Conservation (phyloP, 2,329 filamentous ascomycete genomes). For the Aspergillus hiratsukae region DNA sequence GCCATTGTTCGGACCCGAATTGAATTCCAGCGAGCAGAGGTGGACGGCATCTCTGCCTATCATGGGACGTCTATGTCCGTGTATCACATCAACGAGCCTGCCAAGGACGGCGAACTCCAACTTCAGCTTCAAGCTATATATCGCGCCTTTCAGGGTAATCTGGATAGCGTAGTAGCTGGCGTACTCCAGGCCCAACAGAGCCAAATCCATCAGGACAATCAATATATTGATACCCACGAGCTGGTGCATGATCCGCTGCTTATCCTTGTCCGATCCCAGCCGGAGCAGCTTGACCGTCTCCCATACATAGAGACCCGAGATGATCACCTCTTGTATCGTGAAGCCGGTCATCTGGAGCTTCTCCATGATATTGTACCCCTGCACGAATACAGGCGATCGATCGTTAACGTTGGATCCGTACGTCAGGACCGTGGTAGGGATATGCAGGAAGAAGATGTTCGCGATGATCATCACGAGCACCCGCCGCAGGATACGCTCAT, state of each 20-base stretch:
- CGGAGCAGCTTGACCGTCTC: conserved; percentile 48
- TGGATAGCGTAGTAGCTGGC: conserved; percentile 39
- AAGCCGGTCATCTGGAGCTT: conserved; percentile 45
- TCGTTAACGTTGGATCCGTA: conserved; percentile 39
- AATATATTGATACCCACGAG: conserved; percentile 44
- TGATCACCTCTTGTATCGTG: conserved; percentile 43
- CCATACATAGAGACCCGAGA: conserved; percentile 51
- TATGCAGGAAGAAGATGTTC: conserved; percentile 51
- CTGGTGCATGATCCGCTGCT: conserved; percentile 39
- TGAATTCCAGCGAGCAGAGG: conserved; percentile 16
- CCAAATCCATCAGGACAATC: conserved; percentile 46
- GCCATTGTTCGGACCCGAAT: conserved; percentile 6
- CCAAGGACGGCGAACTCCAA: conserved; percentile 55
- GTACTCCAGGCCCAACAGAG: conserved; percentile 39
- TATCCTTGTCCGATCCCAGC: conserved; percentile 24
- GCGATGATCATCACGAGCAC: conserved; percentile 56
- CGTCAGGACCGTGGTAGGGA: conserved; percentile 52
- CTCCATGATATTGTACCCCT: conserved; percentile 44
- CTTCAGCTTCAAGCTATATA: conserved; percentile 42
- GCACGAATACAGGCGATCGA: conserved; percentile 25
- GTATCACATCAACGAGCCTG: conserved; percentile 39
- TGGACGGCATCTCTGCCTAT: conserved; percentile 20
- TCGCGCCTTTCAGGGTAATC: conserved; percentile 38
- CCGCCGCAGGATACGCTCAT: conserved; percentile 45
- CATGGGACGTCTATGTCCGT: conserved; percentile 22